phyloP scores from a whole-genome alignment of 2,329 filamentous ascomycete species.

The Monilinia polystroma region DNA sequence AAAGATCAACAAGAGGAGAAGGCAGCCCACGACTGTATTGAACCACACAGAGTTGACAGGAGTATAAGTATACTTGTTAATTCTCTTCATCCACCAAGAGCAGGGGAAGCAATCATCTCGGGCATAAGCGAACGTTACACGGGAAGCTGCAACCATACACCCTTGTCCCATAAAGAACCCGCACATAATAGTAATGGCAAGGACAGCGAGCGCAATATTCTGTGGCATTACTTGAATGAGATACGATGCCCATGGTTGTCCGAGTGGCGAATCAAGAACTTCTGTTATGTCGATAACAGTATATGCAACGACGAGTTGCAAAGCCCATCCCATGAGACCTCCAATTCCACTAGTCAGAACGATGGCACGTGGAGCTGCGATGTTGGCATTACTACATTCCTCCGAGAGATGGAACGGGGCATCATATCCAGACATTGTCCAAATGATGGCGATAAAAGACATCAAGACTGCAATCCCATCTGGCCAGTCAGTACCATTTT shows the following conservation, averaged over 20 bases:
- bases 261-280: constrained; percentile 59
- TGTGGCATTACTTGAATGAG: constrained; percentile 62
- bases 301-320: constrained; percentile 71
- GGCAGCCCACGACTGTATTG: constrained; percentile 57
- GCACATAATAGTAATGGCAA: constrained; percentile 62
- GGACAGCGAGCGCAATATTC: constrained; percentile 57
- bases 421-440: constrained; percentile 69
- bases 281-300: constrained; percentile 61
- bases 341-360: constrained; percentile 66
- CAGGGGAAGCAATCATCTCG: constrained; percentile 65
- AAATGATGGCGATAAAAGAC: constrained; percentile 69
- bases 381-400: constrained; percentile 70
- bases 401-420: constrained; percentile 71
- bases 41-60: constrained; percentile 68
- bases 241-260: constrained; percentile 67
- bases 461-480: constrained; percentile 67
- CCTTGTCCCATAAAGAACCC: constrained; percentile 70
- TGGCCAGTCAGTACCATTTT: constrained; percentile 65
- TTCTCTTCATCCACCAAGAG: constrained; percentile 57
- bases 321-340: constrained; percentile 67
- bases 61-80: constrained; percentile 58
- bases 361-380: constrained; percentile 70
- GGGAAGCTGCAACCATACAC: constrained; percentile 62
- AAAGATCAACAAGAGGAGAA: constrained; percentile 62
- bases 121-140: constrained; percentile 69